Evolutionary conservation across 345 rosid genomes (phyloP), one percentile per base, ranked within the genome.

Genomic region (Iberis pinnata): DNA sequence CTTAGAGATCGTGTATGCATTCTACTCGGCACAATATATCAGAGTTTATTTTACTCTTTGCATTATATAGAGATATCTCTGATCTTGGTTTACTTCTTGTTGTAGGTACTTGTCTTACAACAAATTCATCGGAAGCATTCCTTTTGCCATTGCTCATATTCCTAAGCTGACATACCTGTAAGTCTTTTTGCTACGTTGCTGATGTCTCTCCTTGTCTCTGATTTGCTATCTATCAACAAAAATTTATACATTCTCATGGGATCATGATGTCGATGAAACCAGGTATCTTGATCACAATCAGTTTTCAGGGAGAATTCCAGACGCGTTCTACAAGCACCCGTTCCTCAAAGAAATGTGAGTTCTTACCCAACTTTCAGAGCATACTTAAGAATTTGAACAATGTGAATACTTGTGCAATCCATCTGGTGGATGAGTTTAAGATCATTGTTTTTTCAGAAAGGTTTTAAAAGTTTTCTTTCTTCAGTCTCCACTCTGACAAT

Each of bases 271-370:
- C 9, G 32, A 27, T 56, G 33, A 54, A 70, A 54, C 60, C 78
- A 86, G 98, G 76, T 90, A 90, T 73, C 67, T 90, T 75, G 98
- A 90, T 75, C 96, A 90, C 78, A 90, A 90, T 65, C 95, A 84
- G 55, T 90, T 90, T 65, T 60, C 85, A 0, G 98, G 98, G 58
- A 79, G 86, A 67, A 84, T 90, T 37, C 89, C 95, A 5, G 84
- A 79, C 40, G 82, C 82, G 26, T 79, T 84, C 69, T 87, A 87
- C 70, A 87, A 78, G 71, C 98, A 84, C 56, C 72, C 82, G 13
- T 78, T 71, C 75, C 73, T 90, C 75, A 90, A 87, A 76, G 98
- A 90, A 75, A 73, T 90, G 98, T 90, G 70, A 78, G 95, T 76
- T 35, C 43, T 62, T n/a, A n/a, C n/a, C n/a, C n/a, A n/a, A n/a